These are phyloP conservation scores for Cyclocybe cylindracea DNA, from an alignment of 768 basidiomycete genomes.

Conservation along the genomic window DNA sequence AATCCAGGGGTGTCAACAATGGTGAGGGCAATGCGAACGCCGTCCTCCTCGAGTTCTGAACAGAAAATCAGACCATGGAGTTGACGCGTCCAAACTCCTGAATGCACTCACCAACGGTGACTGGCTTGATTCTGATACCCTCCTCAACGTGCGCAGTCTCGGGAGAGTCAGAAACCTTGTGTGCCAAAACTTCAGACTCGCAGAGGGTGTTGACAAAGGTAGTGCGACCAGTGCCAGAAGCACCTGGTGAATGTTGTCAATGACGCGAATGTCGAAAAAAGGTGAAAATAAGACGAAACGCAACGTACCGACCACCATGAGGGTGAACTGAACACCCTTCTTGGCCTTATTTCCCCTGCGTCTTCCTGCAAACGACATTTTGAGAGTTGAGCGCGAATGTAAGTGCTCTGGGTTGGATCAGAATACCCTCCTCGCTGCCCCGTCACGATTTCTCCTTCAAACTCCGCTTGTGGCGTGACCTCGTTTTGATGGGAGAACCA, in stretches of 20 bases:
- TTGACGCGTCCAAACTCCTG: background rate
- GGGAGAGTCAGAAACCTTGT: slow-evolving; percentile 84
- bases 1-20: slow-evolving; percentile 99
- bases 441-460: slow-evolving; percentile 30
- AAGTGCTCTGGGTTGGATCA: slow-evolving; percentile 17
- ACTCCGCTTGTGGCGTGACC: slow-evolving; percentile 41
- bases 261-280: slow-evolving; percentile 18
- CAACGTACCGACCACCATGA: slow-evolving; percentile 94
- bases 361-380: slow-evolving; percentile 85
- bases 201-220: slow-evolving; percentile 99
- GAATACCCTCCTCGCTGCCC: slow-evolving; percentile 33
- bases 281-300: slow-evolving; percentile 7
- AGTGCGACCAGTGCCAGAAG: slow-evolving; percentile 95
- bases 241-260: slow-evolving; percentile 56
- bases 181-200: slow-evolving; percentile 88
- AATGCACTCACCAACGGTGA: slow-evolving; percentile 77
- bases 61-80: slow-evolving; percentile 3
- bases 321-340: slow-evolving; percentile 97
- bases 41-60: slow-evolving; percentile 96
- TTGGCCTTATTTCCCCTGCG: slow-evolving; percentile 94
- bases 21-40: slow-evolving; percentile 95
- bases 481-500: slow-evolving; percentile 4
- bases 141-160: slow-evolving; percentile 93
- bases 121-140: slow-evolving; percentile 92
- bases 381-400: slow-evolving; percentile 22